Evolutionary conservation across 768 basidiomycete genomes (phyloP).

Genomic region (Inosperma sp.): DNA sequence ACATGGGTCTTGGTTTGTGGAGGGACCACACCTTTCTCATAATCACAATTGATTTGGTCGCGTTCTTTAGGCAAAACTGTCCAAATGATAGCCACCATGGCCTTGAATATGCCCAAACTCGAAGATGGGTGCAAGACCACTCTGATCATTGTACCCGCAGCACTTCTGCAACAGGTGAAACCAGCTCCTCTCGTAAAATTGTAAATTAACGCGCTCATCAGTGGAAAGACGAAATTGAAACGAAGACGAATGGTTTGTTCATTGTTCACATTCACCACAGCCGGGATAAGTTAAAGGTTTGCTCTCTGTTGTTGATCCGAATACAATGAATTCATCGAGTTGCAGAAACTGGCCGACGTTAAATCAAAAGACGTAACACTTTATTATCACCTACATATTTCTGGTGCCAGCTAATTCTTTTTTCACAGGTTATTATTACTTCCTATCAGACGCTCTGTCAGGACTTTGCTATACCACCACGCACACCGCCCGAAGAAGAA

Average conservation of each 20-base stretch:
- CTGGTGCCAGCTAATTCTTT: neutral
- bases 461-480: conserved; percentile 53
- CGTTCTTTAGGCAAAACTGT: conserved; percentile 55
- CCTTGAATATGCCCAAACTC: conserved; percentile 50
- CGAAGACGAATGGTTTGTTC: conserved; percentile 61
- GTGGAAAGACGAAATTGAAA: conserved; percentile 73
- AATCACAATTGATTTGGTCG: too few species aligned
- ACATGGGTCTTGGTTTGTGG: conserved; percentile 58
- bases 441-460: conserved; percentile 68
- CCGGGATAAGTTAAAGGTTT: conserved; percentile 55
- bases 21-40: too few species aligned
- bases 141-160: conserved; percentile 72
- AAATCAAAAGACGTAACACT: conserved; percentile 47
- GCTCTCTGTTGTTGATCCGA: neutral
- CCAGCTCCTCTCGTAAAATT: neutral
- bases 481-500: conserved; percentile 44
- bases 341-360: conserved; percentile 42
- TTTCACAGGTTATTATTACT: conserved; percentile 60
- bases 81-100: conserved; percentile 79
- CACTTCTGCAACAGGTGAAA: conserved; percentile 62
- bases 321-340: neutral
- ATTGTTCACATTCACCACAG: conserved; percentile 69
- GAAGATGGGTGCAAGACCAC: conserved; percentile 51
- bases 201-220: conserved; percentile 19
- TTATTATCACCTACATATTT: neutral